Base-by-base conservation (phyloP, 495 filamentous ascomycete genomes). In the Penicillium daleae region DNA sequence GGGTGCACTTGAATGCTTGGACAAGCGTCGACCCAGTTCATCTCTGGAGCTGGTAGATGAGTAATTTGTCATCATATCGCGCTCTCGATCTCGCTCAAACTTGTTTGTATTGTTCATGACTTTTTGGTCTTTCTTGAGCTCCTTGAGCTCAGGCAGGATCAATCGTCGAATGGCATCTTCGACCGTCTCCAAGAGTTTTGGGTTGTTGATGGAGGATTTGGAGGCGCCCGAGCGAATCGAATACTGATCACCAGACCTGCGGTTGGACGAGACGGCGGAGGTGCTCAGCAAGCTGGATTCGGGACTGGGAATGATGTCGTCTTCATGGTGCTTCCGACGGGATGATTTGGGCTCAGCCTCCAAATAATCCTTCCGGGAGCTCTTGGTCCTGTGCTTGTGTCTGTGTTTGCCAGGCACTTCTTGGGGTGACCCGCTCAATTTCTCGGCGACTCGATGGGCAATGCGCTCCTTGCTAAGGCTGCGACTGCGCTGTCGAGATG, bases 121-220 rank as follows among this genome's bases (percentile, higher is more conserved):
- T 62, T 89, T 92, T 71, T 96, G 91, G 67, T 96, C 92, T 69
- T 91, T 86, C 76, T 97, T 97, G 49, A 98, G 81, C 32, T 91
- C 91, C 56, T 92, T 92, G 50, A 99, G 81, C 71, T 99, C 94
- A 0, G 95, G 96, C 2, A 98, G 77, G 53, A 98, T 97, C 52
- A 98, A 79, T 48, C 93, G 86, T 53, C 91, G 89, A 65, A 99
- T 98, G 22, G 95, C 92, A 78, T 97, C 94, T 75, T 98, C 94
- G 8, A 99, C 94, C 0, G 93, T 93, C 72, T 96, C 92, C 6
- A 98, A 84, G n/a, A 99, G 77, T 64, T 91, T 96, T 0, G 94
- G 94, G 71, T 99, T 97, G 76, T 96, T 97, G 75, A 97, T 89
- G 0, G 92, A 95, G 7, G 92, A 92, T 57, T 87, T 91, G 26